Conservation (phyloP, 495 filamentous ascomycete species). For the Clavariopsis aquatica region DNA sequence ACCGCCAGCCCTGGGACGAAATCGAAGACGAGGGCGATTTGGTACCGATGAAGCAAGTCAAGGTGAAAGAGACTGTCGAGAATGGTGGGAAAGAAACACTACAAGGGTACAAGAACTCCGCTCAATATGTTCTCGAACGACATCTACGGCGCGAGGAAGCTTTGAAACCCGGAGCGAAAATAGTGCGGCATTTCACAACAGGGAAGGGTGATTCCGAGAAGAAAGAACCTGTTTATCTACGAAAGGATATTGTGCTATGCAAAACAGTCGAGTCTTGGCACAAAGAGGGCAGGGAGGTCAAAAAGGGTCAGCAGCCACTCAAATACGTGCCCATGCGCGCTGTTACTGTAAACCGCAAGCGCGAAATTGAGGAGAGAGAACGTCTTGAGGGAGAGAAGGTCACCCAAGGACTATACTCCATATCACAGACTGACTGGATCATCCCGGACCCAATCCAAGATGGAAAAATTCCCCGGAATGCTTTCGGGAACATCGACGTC, state of each 20-base stretch:
- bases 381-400: conserved; percentile 77
- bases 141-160: conserved; percentile 94
- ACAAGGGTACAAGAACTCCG: conserved; percentile 81
- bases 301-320: conserved; percentile 67
- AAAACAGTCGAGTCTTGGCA: conserved; percentile 97
- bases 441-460: conserved; percentile 79
- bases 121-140: conserved; percentile 80
- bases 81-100: conserved; percentile 77
- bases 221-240: conserved; percentile 77
- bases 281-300: conserved; percentile 84
- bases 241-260: conserved; percentile 78
- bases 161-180: conserved; percentile 64
- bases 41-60: conserved; percentile 64
- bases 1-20: conserved; percentile 70
- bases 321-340: conserved; percentile 89
- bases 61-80: conserved; percentile 61
- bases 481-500: conserved; percentile 95
- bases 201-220: conserved; percentile 66
- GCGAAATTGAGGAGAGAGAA: conserved; percentile 83
- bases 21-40: conserved; percentile 76
- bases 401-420: conserved; percentile 80
- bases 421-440: conserved; percentile 90
- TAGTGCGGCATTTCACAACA: conserved; percentile 72
- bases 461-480: conserved; percentile 89
- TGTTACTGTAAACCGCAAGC: conserved; percentile 82